Evolutionary conservation across 345 rosid species (phyloP).

Genomic region (Lumnitzera racemosa): DNA sequence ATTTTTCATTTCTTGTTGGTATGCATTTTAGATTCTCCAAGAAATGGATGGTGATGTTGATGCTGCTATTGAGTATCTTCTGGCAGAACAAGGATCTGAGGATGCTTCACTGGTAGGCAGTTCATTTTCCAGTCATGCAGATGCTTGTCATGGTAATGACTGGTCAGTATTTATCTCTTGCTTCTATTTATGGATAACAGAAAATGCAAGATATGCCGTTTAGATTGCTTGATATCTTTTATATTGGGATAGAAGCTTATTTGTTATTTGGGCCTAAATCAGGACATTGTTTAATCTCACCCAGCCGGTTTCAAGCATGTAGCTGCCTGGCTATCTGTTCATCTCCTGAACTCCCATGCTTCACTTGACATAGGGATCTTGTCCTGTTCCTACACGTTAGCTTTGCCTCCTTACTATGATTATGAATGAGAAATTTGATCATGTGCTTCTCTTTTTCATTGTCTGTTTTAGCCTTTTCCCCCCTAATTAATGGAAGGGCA

Average conservation of each 20-base stretch:
- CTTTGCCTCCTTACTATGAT: too few relatives aligned
- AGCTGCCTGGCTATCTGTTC: too few relatives aligned
- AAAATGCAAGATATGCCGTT: background rate
- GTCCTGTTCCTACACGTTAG: too few relatives aligned
- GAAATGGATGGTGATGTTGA: slow-evolving; percentile 76
- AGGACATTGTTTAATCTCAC: too few relatives aligned
- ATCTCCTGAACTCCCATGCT: too few relatives aligned
- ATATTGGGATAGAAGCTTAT: background rate
- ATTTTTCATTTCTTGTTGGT: slow-evolving; percentile 4
- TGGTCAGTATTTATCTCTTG: slow-evolving; percentile 21
- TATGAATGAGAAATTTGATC: too few relatives aligned
- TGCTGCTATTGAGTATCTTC: slow-evolving; percentile 73
- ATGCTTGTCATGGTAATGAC: slow-evolving; percentile 49
- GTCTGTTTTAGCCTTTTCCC: too few relatives aligned
- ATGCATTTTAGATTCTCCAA: slow-evolving; percentile 44
- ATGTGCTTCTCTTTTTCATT: too few relatives aligned
- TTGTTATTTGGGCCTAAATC: too few relatives aligned
- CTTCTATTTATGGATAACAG: slow-evolving; percentile 3
- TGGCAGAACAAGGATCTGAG: slow-evolving; percentile 55
- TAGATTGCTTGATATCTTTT: background rate
- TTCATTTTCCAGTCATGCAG: slow-evolving; percentile 19
- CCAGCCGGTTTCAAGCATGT: too few relatives aligned
- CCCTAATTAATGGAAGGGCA: too few relatives aligned
- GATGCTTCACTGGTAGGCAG: slow-evolving; percentile 24
- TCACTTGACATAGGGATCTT: too few relatives aligned